Evolutionary conservation across 331 rosid genomes (phyloP).

Genomic region (Quercus phellos): DNA sequence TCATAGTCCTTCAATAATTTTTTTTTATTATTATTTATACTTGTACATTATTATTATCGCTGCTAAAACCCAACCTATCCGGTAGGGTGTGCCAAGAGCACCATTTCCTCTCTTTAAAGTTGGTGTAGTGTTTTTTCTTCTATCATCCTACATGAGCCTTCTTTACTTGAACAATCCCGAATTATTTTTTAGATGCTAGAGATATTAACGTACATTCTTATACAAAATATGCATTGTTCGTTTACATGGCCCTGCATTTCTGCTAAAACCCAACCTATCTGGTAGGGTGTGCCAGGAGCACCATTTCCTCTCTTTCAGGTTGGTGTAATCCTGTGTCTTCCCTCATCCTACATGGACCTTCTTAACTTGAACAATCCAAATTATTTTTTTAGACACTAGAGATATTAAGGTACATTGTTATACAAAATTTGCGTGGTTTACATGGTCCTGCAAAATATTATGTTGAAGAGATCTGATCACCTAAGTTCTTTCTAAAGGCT

Average conservation of each 20-base stretch:
- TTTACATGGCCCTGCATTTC: neutral
- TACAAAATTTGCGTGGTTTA: neutral
- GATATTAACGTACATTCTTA: neutral
- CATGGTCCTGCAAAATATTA: neutral
- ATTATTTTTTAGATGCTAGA: neutral
- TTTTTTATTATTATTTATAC: neutral
- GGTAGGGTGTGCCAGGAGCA: slow-evolving; percentile 5
- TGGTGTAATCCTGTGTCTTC: neutral
- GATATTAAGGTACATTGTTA: neutral
- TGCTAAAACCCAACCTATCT: slow-evolving; percentile 5
- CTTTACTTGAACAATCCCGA: neutral
- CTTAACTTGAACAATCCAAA: neutral
- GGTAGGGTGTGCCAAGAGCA: slow-evolving; percentile 1
- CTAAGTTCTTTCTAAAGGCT: neutral
- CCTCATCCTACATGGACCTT: neutral
- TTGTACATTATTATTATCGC: neutral
- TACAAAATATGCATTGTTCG: neutral
- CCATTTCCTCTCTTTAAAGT: slow-evolving; percentile 4
- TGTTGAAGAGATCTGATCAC: neutral
- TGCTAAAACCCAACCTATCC: slow-evolving; percentile 7
- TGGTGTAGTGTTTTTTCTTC: neutral
- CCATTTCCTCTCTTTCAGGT: slow-evolving; percentile 6
- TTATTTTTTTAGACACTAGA: neutral
- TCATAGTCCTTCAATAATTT: neutral
- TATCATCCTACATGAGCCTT: neutral